phyloP scores from a whole-genome alignment of 2,329 filamentous ascomycete genomes.

The Biscogniauxia sp. region DNA sequence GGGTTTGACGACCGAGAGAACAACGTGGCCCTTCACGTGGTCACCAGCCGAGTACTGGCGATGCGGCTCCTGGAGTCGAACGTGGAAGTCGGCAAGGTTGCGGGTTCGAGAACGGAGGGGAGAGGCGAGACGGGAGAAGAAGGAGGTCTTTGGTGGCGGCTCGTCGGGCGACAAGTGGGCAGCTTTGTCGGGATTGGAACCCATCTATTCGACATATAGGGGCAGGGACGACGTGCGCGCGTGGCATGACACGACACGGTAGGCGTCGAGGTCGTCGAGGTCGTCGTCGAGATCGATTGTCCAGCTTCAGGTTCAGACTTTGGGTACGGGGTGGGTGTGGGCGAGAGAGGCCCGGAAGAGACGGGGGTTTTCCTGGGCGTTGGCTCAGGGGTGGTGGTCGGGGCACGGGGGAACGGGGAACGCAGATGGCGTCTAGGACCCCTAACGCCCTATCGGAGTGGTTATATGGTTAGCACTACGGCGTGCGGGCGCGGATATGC shows the following conservation, averaged over 20 bases:
- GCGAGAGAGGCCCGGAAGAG: not conserved
- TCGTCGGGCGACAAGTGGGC: slow-evolving; percentile 39
- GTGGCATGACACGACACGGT: slow-evolving; percentile 32
- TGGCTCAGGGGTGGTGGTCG: not conserved
- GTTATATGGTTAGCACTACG: not conserved
- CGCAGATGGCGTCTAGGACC: slow-evolving; percentile 1
- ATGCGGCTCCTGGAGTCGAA: slow-evolving; percentile 74
- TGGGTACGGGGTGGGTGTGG: no score
- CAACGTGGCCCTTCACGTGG: slow-evolving; percentile 68
- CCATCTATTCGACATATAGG: slow-evolving; percentile 42
- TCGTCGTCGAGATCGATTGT: slow-evolving; percentile 4
- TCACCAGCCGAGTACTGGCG: slow-evolving; percentile 75
- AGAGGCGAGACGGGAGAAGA: slow-evolving; percentile 53
- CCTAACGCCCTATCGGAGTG: not conserved
- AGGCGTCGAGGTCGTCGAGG: slow-evolving; percentile 12
- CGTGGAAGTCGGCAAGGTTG: slow-evolving; percentile 74
- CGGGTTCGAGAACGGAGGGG: slow-evolving; percentile 55
- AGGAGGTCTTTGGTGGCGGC: slow-evolving; percentile 40
- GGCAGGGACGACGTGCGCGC: slow-evolving; percentile 27
- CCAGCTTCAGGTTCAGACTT: not conserved
- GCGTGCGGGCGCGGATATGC: slow-evolving; percentile 12
- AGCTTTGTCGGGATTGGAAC: slow-evolving; percentile 41
- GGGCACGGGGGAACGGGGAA: slow-evolving; percentile 4
- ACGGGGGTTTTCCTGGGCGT: not conserved
- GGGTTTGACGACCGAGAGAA: slow-evolving; percentile 71